phyloP scores from a whole-genome alignment of 305 asterid species.

The Fraxinus angustifolia region DNA sequence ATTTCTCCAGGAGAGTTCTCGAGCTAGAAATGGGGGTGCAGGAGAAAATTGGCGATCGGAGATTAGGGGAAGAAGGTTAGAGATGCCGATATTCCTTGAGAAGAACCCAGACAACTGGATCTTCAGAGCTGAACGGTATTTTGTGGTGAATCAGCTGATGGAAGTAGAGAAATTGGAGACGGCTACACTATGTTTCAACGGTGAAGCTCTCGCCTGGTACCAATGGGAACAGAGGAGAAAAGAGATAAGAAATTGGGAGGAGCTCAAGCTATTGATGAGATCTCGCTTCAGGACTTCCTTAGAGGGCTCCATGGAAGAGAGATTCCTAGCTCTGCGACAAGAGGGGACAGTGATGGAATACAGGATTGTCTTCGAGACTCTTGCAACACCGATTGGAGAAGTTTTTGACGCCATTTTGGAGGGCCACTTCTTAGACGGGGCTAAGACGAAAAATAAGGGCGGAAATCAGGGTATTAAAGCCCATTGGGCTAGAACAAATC shows the following conservation, averaged over 20 bases:
- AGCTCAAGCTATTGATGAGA: background rate
- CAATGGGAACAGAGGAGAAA: background rate
- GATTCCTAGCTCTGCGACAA: background rate
- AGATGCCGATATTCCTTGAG: too few species aligned
- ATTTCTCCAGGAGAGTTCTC: too few species aligned
- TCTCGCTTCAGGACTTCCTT: background rate
- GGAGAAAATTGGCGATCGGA: too few species aligned
- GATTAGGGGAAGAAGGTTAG: too few species aligned
- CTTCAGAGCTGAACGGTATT: background rate
- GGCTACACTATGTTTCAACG: background rate
- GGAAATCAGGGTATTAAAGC: background rate
- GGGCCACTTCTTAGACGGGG: background rate
- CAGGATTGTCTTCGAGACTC: background rate
- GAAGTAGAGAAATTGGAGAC: background rate
- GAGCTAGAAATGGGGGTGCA: too few species aligned
- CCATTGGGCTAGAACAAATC: background rate
- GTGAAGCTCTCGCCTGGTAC: background rate
- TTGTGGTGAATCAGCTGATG: too few species aligned
- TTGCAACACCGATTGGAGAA: background rate
- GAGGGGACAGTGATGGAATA: background rate
- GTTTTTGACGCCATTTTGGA: background rate
- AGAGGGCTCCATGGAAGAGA: background rate
- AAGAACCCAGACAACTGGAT: background rate
- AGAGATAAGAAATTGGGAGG: background rate
- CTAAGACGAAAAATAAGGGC: background rate